A percentile compares a stretch with the other conserved stretches of the same genome.
phyloP scores from a whole-genome alignment of 2,329 filamentous ascomycete genomes.

The Capronia epimyces region DNA sequence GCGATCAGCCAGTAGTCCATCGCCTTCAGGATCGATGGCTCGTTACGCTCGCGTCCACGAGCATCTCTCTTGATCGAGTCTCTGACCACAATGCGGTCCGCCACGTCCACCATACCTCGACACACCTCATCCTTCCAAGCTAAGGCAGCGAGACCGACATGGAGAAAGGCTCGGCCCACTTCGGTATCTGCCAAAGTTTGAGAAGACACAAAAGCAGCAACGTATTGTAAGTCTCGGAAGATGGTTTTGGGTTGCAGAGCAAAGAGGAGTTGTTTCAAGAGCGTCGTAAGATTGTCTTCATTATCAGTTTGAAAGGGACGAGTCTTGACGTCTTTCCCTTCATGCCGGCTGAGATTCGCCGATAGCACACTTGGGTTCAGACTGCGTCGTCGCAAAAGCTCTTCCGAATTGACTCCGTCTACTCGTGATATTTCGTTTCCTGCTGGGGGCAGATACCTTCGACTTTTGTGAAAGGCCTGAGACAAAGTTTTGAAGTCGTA shows the following conservation, averaged over 20 bases:
- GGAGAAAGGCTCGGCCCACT: conserved; percentile 75
- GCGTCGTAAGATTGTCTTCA: conserved; percentile 43
- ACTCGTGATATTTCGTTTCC: background rate
- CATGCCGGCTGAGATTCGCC: conserved; percentile 8
- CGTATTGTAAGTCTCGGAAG: conserved; percentile 73
- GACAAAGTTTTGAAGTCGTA: conserved; percentile 80
- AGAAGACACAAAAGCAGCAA: conserved; percentile 56
- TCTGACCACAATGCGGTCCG: conserved; percentile 62
- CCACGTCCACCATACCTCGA: conserved; percentile 72
- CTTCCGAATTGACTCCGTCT: background rate
- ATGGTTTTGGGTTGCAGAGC: conserved; percentile 70
- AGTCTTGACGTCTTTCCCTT: conserved; percentile 10
- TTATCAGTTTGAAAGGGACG: background rate
- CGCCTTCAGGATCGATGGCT: conserved; percentile 71
- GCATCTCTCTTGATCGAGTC: conserved; percentile 36
- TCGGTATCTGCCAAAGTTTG: conserved; percentile 54
- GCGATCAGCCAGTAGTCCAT: conserved; percentile 88
- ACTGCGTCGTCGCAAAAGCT: conserved; percentile 19
- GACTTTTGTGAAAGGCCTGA: conserved; percentile 44
- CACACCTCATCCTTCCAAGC: conserved; percentile 82
- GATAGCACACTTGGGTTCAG: conserved; percentile 18
- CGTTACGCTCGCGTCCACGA: conserved; percentile 38
- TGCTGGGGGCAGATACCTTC: background rate
- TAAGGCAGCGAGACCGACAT: conserved; percentile 82
- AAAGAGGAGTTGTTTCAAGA: conserved; percentile 63